Base-by-base conservation (phyloP, 257 asterid species). In the Perilla frutescens region DNA sequence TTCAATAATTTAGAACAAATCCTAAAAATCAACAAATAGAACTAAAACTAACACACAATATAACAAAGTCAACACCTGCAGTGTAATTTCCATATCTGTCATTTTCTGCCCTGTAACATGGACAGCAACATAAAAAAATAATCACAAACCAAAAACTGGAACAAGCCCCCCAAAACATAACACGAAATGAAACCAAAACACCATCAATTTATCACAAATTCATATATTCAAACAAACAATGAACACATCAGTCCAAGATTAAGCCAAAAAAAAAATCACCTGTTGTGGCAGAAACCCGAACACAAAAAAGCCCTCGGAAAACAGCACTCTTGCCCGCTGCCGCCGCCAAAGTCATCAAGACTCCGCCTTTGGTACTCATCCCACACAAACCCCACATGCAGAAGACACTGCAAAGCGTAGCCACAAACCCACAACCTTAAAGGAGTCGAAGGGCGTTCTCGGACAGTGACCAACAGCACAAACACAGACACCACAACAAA, bases 351-450 rank as follows among this genome's bases (percentile, higher is more conserved):
- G 71, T 49, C 55, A 3, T 7, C 87, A 74, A 80, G 81, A 61
- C 53, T 65, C 72, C 70, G 75, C 31, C 83, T 87, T 62, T 82
- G 88, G 65, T 75, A 83, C 12, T 90, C 91, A 73, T 80, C 81
- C 89, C 88, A 90, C 43, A 88, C 85, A 74, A 92, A 87, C 10
- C 84, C 91, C 48, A 88, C 89, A 53, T 90, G 96, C 82, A 92
- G 84, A 66, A 88, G 82, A 73, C 92, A 88, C 85, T 87, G 97
- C 55, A 93, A 54, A 71, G 96, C 98, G 80, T 93, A 93, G 12
- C 95, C 98, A 67, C 61, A 81, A 76, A 93, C 66, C 98, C 98
- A 93, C 6, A 87, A 72, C 87, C 98, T 83, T 11, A 90, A 56
- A 76, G 97, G 96, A 5, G 96, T 91, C 14, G 87, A 81, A 49